Conservation (phyloP, 2,329 filamentous ascomycete genomes). For the Fusarium sterilihyphosum region DNA sequence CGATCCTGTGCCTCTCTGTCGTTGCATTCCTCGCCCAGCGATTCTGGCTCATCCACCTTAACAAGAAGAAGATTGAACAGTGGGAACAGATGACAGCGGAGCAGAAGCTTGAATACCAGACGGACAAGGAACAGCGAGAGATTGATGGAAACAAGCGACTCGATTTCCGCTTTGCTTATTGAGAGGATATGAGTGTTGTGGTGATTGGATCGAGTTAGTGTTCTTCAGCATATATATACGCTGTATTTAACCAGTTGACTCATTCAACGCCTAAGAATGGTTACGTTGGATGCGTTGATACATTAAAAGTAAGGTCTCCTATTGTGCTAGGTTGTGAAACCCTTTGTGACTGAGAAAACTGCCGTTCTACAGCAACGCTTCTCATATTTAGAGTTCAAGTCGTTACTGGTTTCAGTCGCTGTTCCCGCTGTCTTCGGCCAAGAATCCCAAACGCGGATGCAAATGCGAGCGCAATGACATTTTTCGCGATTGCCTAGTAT, state of each 20-base stretch:
- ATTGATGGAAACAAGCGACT: slow-evolving; percentile 60
- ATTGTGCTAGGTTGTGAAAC: not conserved
- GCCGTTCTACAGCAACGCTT: not conserved
- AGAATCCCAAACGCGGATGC: not conserved
- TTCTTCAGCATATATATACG: not conserved
- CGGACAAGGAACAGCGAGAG: slow-evolving; percentile 54
- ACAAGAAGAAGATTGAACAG: slow-evolving; percentile 57
- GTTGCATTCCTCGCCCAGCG: slow-evolving; percentile 61
- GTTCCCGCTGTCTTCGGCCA: slow-evolving; percentile 15
- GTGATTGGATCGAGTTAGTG: not conserved
- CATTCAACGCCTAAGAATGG: not conserved
- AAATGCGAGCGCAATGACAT: not conserved
- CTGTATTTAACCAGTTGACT: not conserved
- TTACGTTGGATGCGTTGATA: not conserved
- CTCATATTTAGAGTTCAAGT: not conserved
- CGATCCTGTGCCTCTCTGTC: slow-evolving; percentile 59
- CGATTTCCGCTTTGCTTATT: slow-evolving; percentile 62
- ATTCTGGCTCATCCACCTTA: slow-evolving; percentile 55
- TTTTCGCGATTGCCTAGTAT: not conserved
- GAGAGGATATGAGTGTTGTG: not conserved
- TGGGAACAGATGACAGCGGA: slow-evolving; percentile 59
- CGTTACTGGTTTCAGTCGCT: slow-evolving; percentile 1
- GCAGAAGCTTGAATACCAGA: slow-evolving; percentile 58
- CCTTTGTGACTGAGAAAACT: not conserved
- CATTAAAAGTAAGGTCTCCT: not conserved